Conservation (phyloP, 164 flowering plant genomes). For the Liriodendron chinense region DNA sequence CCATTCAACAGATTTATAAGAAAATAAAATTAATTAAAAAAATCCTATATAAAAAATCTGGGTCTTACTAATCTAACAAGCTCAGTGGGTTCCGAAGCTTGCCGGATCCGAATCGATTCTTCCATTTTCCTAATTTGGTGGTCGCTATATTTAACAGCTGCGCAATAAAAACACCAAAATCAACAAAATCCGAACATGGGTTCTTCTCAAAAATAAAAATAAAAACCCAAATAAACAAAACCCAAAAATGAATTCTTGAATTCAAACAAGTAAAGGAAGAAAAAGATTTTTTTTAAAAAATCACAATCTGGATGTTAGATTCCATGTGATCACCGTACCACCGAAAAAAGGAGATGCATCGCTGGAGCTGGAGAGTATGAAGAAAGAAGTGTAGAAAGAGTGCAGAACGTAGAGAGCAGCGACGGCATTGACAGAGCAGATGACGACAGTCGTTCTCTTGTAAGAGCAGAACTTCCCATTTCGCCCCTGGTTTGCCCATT, state of each 20-base stretch:
- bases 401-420: conserved; percentile 80
- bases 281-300: neutral
- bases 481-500: conserved; percentile 42
- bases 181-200: neutral
- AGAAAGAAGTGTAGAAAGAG: conserved; percentile 62
- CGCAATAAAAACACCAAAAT: conserved; percentile 10
- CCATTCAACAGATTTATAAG: conserved; percentile 6
- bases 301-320: neutral
- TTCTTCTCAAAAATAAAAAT: neutral
- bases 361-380: conserved; percentile 36
- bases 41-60: neutral
- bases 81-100: conserved; percentile 54
- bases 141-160: conserved; percentile 63
- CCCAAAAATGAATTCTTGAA: neutral
- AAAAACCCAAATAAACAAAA: neutral
- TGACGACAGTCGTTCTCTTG: conserved; percentile 63
- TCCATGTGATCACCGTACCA: neutral
- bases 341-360: conserved; percentile 16
- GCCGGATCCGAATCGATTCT: conserved; percentile 72
- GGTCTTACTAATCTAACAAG: conserved; percentile 66
- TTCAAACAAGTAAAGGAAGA: neutral
- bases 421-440: conserved; percentile 72
- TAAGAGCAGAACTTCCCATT: conserved; percentile 47
- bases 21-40: too few relatives aligned
- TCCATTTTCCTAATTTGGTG: conserved; percentile 86